A percentile compares a stretch with the other conserved stretches of the same genome.
Conservation (phyloP, 345 rosid genomes). For the Eucalyptus pauciflora region DNA sequence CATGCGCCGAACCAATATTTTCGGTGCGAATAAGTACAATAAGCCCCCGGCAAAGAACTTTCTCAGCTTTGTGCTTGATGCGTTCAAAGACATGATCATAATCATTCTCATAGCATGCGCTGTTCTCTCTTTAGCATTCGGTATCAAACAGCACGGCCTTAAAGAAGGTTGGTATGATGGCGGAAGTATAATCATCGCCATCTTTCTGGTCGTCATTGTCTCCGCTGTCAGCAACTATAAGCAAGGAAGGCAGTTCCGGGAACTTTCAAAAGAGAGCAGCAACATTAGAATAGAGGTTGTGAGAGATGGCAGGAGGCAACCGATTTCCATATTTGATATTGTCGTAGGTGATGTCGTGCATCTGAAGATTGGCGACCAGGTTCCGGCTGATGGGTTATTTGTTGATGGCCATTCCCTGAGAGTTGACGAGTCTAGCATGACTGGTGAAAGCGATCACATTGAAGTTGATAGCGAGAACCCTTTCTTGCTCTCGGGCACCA, state of each 20-base stretch:
- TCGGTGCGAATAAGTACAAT: too few relatives aligned
- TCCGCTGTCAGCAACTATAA: conserved; percentile 43
- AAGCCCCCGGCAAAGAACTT: too few relatives aligned
- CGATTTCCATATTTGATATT: conserved; percentile 40
- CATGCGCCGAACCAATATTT: too few relatives aligned
- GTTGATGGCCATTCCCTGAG: not conserved
- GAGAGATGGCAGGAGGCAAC: conserved; percentile 30
- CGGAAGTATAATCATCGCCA: conserved; percentile 51
- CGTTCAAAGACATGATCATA: conserved; percentile 37
- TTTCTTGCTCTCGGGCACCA: not conserved
- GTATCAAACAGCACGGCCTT: conserved; percentile 42
- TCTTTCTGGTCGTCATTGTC: conserved; percentile 35
- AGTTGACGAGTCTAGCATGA: not conserved
- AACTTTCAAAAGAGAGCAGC: conserved; percentile 35
- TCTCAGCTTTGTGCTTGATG: not conserved
- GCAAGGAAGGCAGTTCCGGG: conserved; percentile 39
- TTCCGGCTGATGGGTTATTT: not conserved
- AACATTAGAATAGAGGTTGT: conserved; percentile 40
- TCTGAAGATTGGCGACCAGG: not conserved
- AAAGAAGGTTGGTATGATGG: conserved; percentile 72
- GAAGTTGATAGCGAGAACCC: not conserved
- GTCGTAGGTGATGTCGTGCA: not conserved
- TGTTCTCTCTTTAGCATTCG: conserved; percentile 45
- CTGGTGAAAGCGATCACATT: not conserved
- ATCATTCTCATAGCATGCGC: conserved; percentile 45